Base-by-base conservation (phyloP, 192 early-diverging fungal genomes). In the Endogone sp. region DNA sequence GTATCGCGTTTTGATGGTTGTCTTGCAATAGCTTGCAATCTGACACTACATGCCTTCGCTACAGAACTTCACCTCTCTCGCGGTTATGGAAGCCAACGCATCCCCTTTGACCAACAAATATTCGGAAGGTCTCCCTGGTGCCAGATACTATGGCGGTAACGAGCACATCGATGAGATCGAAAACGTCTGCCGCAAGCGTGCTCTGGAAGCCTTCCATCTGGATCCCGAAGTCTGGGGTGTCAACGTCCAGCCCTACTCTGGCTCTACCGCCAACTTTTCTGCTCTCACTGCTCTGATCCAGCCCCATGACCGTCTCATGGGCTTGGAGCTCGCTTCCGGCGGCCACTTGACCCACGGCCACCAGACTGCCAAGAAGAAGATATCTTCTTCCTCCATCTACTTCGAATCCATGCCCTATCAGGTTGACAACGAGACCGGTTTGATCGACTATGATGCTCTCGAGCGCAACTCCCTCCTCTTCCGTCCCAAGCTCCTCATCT, bases 261-360 rank as follows among this genome's bases (percentile, higher is more conserved):
- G 95, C 60, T 91, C 89, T 54, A 98, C 98, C 56, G 98, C 98
- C 79, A 99, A 99, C 87, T 99, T 99, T 82, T 91, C 95, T 28
- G 96, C 94, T 54, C 86, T 98, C 68, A 99, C 97, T 57, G 96
- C 94, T 63, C 86, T 99, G 57, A 86, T 99, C 71, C 79, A 90
- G 71, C 98, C 98, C 26, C 94, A 96, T 64, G 98, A 99, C 82
- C 93, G 98, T 70, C 88, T 99, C 77, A 99, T 99, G 98, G 98
- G 98, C 71, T 88, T 99, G 66, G 96, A 98, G 65, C 89, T 99
- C 70, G 95, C 98, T n/a, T 98, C 95, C 26, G 98, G 97, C 78
- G 96, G 96, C n/a, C 97, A 98, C 72, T 86, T 99, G 88, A 98
- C 98, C 63, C 98, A 99, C 84, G 98, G 98, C 31, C 97, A 98